Evolutionary conservation across 805 yeast species (phyloP).

Genomic region (Candida vaughaniae): DNA sequence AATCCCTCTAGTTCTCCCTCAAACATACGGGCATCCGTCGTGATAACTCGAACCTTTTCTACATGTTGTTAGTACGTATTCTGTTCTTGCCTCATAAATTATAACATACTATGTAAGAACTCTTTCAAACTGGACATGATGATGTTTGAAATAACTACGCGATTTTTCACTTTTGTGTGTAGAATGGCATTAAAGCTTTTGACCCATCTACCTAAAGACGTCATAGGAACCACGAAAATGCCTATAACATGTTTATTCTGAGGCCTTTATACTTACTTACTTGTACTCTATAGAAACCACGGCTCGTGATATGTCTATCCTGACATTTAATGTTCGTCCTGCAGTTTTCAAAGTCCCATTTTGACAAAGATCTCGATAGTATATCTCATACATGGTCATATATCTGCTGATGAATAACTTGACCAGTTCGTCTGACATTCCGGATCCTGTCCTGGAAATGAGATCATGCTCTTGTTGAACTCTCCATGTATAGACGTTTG

Average conservation of each 20-base stretch:
- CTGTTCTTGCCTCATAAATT: no score
- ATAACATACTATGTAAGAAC: conserved; percentile 33
- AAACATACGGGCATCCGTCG: conserved; percentile 44
- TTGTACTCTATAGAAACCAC: no score
- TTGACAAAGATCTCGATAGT: conserved; percentile 47
- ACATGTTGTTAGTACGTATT: conserved; percentile 17
- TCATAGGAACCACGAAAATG: no score
- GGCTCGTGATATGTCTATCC: conserved; percentile 5
- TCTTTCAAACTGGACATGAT: conserved; percentile 31
- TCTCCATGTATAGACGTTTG: conserved; percentile 77
- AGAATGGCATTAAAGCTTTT: no score
- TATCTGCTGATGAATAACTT: conserved; percentile 71
- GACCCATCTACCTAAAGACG: no score
- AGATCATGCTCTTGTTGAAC: conserved; percentile 69
- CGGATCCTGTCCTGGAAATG: conserved; percentile 53
- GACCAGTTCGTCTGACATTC: conserved; percentile 81
- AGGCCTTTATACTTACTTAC: no score
- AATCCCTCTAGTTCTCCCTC: conserved; percentile 52
- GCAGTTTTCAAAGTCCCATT: not conserved
- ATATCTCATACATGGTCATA: conserved; percentile 80
- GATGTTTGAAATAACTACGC: no score
- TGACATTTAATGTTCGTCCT: not conserved
- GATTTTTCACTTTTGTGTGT: conserved; percentile 1
- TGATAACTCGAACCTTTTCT: conserved; percentile 41
- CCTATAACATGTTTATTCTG: no score